phyloP scores from a whole-genome alignment of 2,329 filamentous ascomycete species.

The Sporothrix protearum region DNA sequence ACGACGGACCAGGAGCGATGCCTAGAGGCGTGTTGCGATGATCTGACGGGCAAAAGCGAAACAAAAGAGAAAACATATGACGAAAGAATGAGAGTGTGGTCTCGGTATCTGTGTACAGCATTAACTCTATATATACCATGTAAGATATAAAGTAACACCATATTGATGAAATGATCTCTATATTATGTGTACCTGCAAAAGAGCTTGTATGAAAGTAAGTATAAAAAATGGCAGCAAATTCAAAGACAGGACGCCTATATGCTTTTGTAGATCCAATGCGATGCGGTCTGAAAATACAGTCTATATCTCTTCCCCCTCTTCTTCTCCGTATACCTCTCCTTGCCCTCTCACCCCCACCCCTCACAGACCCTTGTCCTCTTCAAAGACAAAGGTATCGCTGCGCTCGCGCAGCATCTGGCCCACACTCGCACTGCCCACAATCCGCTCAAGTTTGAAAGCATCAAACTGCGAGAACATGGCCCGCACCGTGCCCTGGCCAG shows the following conservation, averaged over 20 bases:
- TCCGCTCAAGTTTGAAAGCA: slow-evolving; percentile 78
- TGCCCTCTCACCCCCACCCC: no score
- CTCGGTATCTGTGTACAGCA: slow-evolving; percentile 23
- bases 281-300: not conserved
- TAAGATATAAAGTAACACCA: slow-evolving; percentile 22
- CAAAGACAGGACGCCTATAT: slow-evolving; percentile 10
- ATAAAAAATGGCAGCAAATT: not conserved
- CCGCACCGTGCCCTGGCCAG: slow-evolving; percentile 57
- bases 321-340: no score
- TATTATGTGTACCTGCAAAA: not conserved
- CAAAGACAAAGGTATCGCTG: slow-evolving; percentile 92
- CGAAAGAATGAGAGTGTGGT: slow-evolving; percentile 1
- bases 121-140: slow-evolving; percentile 19
- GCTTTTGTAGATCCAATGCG: slow-evolving; percentile 15
- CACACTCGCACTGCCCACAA: slow-evolving; percentile 78
- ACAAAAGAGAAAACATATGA: not conserved
- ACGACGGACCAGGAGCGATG: not conserved
- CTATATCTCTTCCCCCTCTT: not conserved
- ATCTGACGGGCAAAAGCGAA: not conserved
- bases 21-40: not conserved
- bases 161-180: not conserved
- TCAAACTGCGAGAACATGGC: slow-evolving; percentile 85
- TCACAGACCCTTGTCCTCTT: slow-evolving; percentile 47
- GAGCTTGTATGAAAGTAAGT: not conserved
- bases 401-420: slow-evolving; percentile 79